phyloP scores from a whole-genome alignment of 2,329 filamentous ascomycete genomes.

The Colletotrichum cereale region DNA sequence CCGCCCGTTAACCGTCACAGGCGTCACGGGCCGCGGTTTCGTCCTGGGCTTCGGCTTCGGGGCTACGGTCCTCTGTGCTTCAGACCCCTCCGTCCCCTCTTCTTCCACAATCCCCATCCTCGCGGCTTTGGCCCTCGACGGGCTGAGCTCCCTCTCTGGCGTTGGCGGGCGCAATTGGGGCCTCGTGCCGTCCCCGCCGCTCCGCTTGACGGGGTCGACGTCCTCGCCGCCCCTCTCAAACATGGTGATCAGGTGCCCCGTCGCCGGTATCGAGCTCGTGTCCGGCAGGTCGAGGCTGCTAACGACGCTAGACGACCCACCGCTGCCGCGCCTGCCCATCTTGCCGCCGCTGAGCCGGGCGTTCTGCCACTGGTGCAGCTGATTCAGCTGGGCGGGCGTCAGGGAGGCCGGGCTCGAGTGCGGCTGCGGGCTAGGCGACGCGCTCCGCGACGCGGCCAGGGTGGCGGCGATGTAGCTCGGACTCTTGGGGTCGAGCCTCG shows the following conservation, averaged over 20 bases:
- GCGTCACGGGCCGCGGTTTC: constrained; percentile 41
- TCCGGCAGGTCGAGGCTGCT: constrained; percentile 59
- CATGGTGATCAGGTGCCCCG: constrained; percentile 74
- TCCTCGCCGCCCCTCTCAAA: constrained; percentile 64
- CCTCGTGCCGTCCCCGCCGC: constrained; percentile 32
- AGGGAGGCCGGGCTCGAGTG: constrained; percentile 28
- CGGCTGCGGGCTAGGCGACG: constrained; percentile 39
- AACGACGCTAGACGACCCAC: constrained; percentile 47
- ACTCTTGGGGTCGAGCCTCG: constrained; percentile 58
- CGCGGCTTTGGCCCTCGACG: constrained; percentile 34
- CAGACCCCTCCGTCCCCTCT: neutral
- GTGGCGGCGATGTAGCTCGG: constrained; percentile 73
- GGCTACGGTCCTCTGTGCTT: neutral
- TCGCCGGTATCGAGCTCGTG: constrained; percentile 70
- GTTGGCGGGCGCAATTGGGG: constrained; percentile 48
- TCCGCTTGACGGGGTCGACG: constrained; percentile 53
- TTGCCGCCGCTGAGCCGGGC: constrained; percentile 29
- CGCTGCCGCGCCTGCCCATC: constrained; percentile 47
- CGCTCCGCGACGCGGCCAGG: constrained; percentile 55
- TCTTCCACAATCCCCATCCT: constrained; percentile 24
- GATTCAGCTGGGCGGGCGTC: constrained; percentile 35
- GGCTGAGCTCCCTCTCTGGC: constrained; percentile 48
- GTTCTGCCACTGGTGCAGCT: constrained; percentile 32
- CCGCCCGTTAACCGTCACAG: neutral
- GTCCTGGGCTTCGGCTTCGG: constrained; percentile 47